Base-by-base conservation (phyloP, 805 yeast species). In the Pichia occidentalis region DNA sequence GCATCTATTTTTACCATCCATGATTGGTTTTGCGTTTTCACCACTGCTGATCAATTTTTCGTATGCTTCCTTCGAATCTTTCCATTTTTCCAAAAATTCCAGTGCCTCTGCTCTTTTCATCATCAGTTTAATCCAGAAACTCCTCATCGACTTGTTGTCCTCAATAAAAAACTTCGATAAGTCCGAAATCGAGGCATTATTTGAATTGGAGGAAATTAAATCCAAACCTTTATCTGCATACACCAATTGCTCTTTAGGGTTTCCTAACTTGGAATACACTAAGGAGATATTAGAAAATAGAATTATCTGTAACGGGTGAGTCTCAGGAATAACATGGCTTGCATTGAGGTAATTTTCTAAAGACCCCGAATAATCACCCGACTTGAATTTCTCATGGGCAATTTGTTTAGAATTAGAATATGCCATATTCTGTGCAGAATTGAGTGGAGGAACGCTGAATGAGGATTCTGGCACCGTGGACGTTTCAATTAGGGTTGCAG, bases 1-100 rank as follows among this genome's bases (percentile, higher is more conserved):
- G 43, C 95, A 84, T 41, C 98, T 71, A 50, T 90, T 71, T 54
- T 77, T 86, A 3, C 90, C 95, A 34, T 85, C 95, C 71, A 90
- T 61, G 0, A 76, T 67, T 22, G 72, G 65, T 42, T 77, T 75
- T 23, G 76, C 73, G 2, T 78, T 71, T 18, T 73, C 73, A 0
- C 95, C 95, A 42, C 76, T 73, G 40, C 75, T 73, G 13, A 92
- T 68, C 35, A 88, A 65, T 24, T 64, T 57, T 41, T 70, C 71
- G 66, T 86, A 90, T 5, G 73, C 54, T 0, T 59, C 65, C 19
- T 84, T 64, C 0, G 97, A 80, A 6, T 71, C 78, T 39, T 67
- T 54, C 58, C 70, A 85, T 47, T 71, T 72, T 51, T 92, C 99
- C 37, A 77, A 52, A 57, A 77, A 76, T 59, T 92, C 99, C 28